phyloP scores from a whole-genome alignment of 2,329 filamentous ascomycete species.

The Orbilia oligospora region DNA sequence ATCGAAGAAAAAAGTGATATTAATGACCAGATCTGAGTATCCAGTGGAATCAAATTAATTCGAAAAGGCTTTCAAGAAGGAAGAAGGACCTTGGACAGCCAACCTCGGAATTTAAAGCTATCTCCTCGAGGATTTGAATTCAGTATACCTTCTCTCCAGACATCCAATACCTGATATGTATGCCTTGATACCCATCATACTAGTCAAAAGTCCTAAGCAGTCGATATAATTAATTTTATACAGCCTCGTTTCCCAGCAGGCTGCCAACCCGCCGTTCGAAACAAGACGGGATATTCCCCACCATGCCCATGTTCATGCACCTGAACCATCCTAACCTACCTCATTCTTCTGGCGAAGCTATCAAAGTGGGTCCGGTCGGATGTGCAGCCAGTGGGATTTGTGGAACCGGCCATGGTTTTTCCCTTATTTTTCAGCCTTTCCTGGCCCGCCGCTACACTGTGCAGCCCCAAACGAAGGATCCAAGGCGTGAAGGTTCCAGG shows the following conservation, averaged over 20 bases:
- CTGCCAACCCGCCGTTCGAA: constrained; percentile 14
- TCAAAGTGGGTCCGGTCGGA: constrained; percentile 2
- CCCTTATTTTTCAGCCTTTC: constrained; percentile 49
- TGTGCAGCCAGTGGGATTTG: constrained; percentile 29
- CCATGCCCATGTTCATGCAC: constrained; percentile 18
- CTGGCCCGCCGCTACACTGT: constrained; percentile 6
- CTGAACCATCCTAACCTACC: no score
- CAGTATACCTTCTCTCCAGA: no score
- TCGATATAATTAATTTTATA: constrained; percentile 39
- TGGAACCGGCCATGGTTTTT: constrained; percentile 30
- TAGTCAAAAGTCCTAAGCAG: no score
- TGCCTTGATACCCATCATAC: not conserved
- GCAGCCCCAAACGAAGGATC: constrained; percentile 49
- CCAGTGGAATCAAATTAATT: no score
- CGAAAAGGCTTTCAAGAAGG: not conserved
- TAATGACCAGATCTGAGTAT: no score
- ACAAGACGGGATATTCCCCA: constrained; percentile 16
- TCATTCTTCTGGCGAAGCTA: constrained; percentile 5
- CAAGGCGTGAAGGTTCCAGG: no score
- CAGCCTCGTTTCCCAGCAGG: constrained; percentile 43
- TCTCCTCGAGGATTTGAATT: no score
- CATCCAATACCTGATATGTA: not conserved
- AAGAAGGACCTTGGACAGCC: no score
- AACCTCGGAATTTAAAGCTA: constrained; percentile 1
- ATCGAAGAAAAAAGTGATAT: no score